phyloP scores from a whole-genome alignment of 345 rosid species.

The Lepidium aucheri region DNA sequence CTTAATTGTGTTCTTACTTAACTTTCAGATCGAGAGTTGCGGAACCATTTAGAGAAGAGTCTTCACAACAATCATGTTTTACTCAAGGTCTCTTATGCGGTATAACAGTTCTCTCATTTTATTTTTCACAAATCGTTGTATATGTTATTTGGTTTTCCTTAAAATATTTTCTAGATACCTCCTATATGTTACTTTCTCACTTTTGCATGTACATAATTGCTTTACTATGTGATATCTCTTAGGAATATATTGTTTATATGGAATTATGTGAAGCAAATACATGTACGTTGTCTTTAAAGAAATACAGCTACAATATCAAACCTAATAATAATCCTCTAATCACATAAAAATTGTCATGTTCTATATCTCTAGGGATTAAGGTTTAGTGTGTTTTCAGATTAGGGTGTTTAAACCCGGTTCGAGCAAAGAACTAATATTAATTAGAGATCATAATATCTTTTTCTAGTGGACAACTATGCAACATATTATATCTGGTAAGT shows the following conservation, averaged over 20 bases:
- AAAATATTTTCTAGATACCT: background rate
- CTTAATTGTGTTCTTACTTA: background rate
- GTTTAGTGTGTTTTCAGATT: background rate
- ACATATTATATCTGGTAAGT: too few species aligned
- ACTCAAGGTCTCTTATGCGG: constrained; percentile 52
- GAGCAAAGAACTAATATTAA: constrained; percentile 2
- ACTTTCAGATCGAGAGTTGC: constrained; percentile 70
- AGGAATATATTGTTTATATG: constrained; percentile 54
- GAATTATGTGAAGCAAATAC: constrained; percentile 93
- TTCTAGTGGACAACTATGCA: constrained; percentile 32
- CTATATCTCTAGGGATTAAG: constrained; percentile 41
- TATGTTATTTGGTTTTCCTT: background rate
- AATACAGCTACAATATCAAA: constrained; percentile 73
- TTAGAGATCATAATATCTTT: constrained; percentile 29
- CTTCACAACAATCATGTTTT: constrained; percentile 58
- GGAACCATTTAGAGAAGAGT: constrained; percentile 52
- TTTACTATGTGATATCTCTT: constrained; percentile 12
- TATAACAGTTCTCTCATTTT: constrained; percentile 31
- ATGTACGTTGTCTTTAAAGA: constrained; percentile 67
- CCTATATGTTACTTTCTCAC: background rate
- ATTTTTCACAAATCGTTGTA: background rate
- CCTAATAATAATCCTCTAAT: constrained; percentile 39
- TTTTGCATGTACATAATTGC: background rate
- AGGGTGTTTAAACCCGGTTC: background rate
- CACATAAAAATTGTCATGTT: constrained; percentile 63